Evolutionary conservation across 441 rosid genomes (phyloP).

Genomic region (Populus tomentosa): DNA sequence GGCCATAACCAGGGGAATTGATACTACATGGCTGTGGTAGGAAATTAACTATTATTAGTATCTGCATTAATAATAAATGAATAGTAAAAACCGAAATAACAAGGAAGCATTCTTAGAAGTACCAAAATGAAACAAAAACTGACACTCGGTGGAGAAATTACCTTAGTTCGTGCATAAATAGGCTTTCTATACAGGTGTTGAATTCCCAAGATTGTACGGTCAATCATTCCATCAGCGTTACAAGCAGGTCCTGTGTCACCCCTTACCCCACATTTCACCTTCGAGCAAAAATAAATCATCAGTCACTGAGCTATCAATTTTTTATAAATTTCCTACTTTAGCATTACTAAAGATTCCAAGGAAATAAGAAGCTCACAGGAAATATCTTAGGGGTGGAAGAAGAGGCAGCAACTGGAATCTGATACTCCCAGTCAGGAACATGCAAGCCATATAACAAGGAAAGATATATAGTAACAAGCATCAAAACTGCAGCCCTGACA

Average conservation of each 20-base stretch:
- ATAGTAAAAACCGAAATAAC: neutral
- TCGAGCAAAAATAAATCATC: slow-evolving; percentile 12
- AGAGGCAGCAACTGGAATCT: slow-evolving; percentile 40
- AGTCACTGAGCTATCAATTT: neutral
- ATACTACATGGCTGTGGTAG: slow-evolving; percentile 64
- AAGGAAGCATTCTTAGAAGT: neutral
- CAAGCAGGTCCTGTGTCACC: slow-evolving; percentile 85
- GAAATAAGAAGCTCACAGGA: slow-evolving; percentile 34
- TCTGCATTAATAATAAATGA: neutral
- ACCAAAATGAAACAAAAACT: slow-evolving; percentile 11
- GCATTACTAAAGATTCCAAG: neutral
- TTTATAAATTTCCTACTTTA: neutral
- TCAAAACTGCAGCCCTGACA: slow-evolving; percentile 49
- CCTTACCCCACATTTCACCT: slow-evolving; percentile 75
- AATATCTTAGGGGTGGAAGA: slow-evolving; percentile 37
- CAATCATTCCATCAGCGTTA: slow-evolving; percentile 76
- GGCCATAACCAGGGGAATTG: slow-evolving; percentile 63
- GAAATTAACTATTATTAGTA: neutral
- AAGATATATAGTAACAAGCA: slow-evolving; percentile 43
- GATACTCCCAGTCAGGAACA: slow-evolving; percentile 80
- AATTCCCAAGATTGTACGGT: slow-evolving; percentile 58
- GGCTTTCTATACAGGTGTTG: slow-evolving; percentile 66
- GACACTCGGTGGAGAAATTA: slow-evolving; percentile 17
- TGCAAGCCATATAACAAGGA: slow-evolving; percentile 56
- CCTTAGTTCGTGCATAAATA: slow-evolving; percentile 60